These are phyloP conservation scores for Kodamaea lidongshanica DNA, from an alignment of 805 yeast genomes.

Conservation along the genomic window DNA sequence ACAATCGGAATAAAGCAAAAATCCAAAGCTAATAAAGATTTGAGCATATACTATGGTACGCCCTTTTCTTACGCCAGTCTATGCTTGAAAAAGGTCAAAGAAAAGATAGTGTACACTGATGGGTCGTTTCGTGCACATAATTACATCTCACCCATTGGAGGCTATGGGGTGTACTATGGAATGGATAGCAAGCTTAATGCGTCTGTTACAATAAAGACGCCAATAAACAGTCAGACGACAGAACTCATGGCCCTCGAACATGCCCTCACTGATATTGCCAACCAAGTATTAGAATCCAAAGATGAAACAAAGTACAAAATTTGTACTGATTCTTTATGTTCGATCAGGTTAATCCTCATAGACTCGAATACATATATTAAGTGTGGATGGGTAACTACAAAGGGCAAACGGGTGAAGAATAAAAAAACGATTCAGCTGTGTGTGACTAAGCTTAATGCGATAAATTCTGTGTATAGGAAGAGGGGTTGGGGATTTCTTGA, in stretches of 20 bases:
- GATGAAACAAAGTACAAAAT: constrained; percentile 34
- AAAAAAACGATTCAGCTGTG: constrained; percentile 41
- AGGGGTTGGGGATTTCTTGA: constrained; percentile 34
- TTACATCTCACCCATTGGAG: no score
- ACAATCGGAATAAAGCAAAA: no score
- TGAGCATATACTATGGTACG: no score
- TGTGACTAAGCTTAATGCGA: constrained; percentile 19
- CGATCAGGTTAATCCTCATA: constrained; percentile 46
- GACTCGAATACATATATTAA: constrained; percentile 56
- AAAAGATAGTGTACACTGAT: constrained; percentile 54
- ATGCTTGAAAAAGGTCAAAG: no score
- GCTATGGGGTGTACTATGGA: constrained; percentile 75
- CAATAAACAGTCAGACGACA: constrained; percentile 56
- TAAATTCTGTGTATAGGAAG: constrained; percentile 32
- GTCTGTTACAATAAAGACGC: constrained; percentile 43
- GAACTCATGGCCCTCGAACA: constrained; percentile 63
- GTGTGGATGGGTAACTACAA: constrained; percentile 47
- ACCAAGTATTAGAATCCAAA: constrained; percentile 13
- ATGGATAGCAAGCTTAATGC: constrained; percentile 46
- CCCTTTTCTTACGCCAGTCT: no score
- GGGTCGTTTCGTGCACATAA: no score
- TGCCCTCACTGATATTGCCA: constrained; percentile 43
- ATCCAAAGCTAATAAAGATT: no score
- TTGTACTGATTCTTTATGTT: constrained; percentile 66
- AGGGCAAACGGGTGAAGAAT: constrained; percentile 45